Evolutionary conservation across 164 flowering plant genomes (phyloP).

Genomic region (Dillenia suffruticosa): DNA sequence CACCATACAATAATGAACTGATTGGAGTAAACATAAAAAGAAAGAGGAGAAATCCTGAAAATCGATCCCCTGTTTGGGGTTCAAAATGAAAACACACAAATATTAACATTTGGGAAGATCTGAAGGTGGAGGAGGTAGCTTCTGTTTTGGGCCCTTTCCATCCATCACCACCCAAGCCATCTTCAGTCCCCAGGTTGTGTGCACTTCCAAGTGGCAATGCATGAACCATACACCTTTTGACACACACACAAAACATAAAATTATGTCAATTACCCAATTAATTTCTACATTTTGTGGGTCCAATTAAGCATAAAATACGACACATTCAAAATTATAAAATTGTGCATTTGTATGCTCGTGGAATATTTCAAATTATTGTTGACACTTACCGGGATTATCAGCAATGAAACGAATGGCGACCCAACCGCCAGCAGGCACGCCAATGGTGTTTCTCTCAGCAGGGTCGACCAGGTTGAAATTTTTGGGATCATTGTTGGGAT

Average conservation of each 20-base stretch:
- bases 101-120: conserved; percentile 50
- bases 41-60: too few species aligned
- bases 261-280: neutral
- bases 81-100: neutral
- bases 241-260: neutral
- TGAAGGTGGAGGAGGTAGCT: conserved; percentile 47
- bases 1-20: too few species aligned
- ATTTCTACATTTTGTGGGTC: neutral
- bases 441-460: conserved; percentile 48
- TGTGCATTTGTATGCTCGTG: too few species aligned
- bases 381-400: conserved; percentile 49
- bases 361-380: neutral
- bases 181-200: conserved; percentile 53
- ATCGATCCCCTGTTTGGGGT: too few species aligned
- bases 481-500: conserved; percentile 35
- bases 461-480: conserved; percentile 56
- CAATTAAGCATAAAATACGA: neutral
- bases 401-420: conserved; percentile 50
- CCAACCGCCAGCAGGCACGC: conserved; percentile 63
- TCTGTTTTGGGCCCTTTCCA: conserved; percentile 39
- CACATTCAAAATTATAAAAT: too few species aligned
- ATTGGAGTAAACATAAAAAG: too few species aligned
- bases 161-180: conserved; percentile 50
- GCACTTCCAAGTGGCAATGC: conserved; percentile 51
- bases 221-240: conserved; percentile 48